These are phyloP conservation scores for Lanzia echinophila DNA, from an alignment of 2,329 filamentous ascomycete species.

Conservation along the genomic window DNA sequence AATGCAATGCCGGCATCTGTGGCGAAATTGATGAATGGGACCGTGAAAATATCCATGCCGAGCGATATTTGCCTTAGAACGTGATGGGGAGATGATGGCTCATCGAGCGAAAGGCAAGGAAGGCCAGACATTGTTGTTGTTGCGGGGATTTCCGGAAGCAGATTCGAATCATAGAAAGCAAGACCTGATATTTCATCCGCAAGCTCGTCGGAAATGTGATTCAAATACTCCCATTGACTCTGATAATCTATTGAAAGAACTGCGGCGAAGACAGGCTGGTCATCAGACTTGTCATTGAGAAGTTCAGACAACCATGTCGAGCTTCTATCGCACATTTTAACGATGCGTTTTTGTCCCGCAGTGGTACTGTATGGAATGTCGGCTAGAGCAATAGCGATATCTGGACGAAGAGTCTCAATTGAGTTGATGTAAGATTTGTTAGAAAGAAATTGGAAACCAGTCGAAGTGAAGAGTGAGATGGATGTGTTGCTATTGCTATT, in stretches of 20 bases:
- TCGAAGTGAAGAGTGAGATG: slow-evolving; percentile 76
- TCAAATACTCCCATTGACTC: slow-evolving; percentile 74
- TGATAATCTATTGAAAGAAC: slow-evolving; percentile 69
- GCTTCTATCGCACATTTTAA: slow-evolving; percentile 81
- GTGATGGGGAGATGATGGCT: slow-evolving; percentile 65
- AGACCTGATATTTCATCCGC: slow-evolving; percentile 56
- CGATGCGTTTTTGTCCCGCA: slow-evolving; percentile 63
- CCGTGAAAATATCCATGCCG: slow-evolving; percentile 72
- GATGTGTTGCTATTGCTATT: slow-evolving; percentile 63
- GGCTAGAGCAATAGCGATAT: slow-evolving; percentile 72
- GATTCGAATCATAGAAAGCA: slow-evolving; percentile 68
- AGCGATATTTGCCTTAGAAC: slow-evolving; percentile 68
- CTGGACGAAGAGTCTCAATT: slow-evolving; percentile 61
- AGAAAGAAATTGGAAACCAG: slow-evolving; percentile 70
- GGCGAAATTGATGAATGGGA: slow-evolving; percentile 65
- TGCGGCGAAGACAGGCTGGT: slow-evolving; percentile 50
- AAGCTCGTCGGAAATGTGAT: slow-evolving; percentile 60
- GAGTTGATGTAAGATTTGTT: slow-evolving; percentile 63
- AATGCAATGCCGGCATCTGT: slow-evolving; percentile 85
- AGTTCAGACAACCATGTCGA: slow-evolving; percentile 73
- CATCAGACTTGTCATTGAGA: slow-evolving; percentile 36
- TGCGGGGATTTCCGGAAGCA: slow-evolving; percentile 60
- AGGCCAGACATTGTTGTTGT: slow-evolving; percentile 50
- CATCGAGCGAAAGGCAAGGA: slow-evolving; percentile 68
- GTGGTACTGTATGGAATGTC: slow-evolving; percentile 57